Evolutionary conservation across 2,329 filamentous ascomycete genomes (phyloP), one percentile per base, ranked within the genome.

Genomic region (Cadophora sp.): DNA sequence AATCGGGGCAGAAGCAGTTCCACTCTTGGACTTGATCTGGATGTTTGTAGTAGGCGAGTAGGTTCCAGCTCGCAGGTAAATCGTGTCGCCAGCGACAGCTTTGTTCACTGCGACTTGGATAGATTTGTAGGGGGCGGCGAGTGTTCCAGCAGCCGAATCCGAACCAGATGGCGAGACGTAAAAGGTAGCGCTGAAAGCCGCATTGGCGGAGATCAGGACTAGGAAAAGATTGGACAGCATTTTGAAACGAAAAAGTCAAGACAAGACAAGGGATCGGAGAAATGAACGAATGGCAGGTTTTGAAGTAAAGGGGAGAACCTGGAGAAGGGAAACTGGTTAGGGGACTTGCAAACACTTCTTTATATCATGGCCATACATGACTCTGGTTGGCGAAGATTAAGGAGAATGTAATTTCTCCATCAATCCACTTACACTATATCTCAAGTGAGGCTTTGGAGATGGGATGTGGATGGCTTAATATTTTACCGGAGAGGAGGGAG

Each of bases 31-130:
- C 51, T 75, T 80, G 73, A 84, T 78, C 70, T 84, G 81, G 55
- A 84, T 82, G 72, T 84, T 84, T 43, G 78, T 79, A 0, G 80
- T 80, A 0, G 79, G 80, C 48, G 77, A 74, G 74, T 84, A 84
- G 2, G 80, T 83, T 18, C 81, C 81, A 8, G 74, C 80, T 8
- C 80, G 80, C 3, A 84, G 75, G 53, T 80, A 79, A 45, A 84
- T 82, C 7, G 76, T 81, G 65, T 83, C 82, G 6, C 83, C 83
- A 33, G 83, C 80, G 8, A 75, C 78, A 16, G 82, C 83, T 27
- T 76, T 79, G 69, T 83, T 73, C 4, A 84, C 79, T 0, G 82
- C 83, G 3, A 76, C 75, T 72, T 84, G 83, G 24, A 84, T 84
- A 0, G 81, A 83, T 11, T 78, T 79, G 43, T 79, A 80, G 0